Evolutionary conservation across 75 land plant genomes (phyloP).

Genomic region (Ceratopteris richardii): DNA sequence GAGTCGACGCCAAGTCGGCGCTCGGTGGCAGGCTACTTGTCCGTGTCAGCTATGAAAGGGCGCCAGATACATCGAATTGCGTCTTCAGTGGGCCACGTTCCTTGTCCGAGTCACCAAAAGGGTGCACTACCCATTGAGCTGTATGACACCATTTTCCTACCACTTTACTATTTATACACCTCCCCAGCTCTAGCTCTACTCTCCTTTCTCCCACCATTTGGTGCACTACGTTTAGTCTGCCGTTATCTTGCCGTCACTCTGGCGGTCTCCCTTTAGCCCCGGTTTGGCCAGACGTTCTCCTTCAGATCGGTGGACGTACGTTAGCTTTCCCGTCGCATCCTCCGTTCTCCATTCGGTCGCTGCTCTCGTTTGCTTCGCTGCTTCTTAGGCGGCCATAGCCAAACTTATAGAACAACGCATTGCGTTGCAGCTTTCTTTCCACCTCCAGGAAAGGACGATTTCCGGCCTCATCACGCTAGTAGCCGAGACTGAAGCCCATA

Average conservation of each 20-base stretch:
- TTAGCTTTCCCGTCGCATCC: not conserved
- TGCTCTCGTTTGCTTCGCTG: not conserved
- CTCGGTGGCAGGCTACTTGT: no score
- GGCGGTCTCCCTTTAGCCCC: not conserved
- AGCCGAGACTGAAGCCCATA: not conserved
- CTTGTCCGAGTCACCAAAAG: no score
- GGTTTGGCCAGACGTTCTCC: not conserved
- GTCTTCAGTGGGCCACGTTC: no score
- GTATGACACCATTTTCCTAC: no score
- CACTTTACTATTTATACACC: constrained; percentile 11
- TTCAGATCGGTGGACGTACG: not conserved
- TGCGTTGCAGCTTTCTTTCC: no score
- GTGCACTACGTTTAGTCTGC: not conserved
- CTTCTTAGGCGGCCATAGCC: not conserved
- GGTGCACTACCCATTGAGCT: no score
- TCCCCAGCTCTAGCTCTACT: not conserved
- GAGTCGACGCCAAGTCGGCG: no score
- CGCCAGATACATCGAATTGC: no score
- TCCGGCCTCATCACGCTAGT: no score
- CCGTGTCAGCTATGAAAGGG: no score
- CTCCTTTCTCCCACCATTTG: not conserved
- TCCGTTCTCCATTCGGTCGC: not conserved
- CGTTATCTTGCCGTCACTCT: not conserved
- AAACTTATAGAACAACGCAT: not conserved
- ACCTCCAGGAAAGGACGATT: no score